Percentiles rank a stretch among this genome's conserved stretches.
phyloP scores from a whole-genome alignment of 2,329 filamentous ascomycete species.

The Chalaropsis thielavioides region DNA sequence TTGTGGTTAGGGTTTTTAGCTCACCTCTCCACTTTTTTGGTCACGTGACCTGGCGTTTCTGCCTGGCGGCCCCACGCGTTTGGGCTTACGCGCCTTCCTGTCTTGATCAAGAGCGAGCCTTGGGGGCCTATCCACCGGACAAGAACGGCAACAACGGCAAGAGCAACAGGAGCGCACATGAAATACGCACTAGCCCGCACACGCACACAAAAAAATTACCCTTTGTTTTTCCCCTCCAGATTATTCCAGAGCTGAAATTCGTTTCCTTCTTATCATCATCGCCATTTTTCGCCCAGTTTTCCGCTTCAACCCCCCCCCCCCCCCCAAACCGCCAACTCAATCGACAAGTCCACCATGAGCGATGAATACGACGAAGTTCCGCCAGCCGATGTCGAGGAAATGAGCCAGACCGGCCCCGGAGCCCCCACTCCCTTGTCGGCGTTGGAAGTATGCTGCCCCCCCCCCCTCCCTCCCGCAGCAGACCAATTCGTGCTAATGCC shows the following conservation, averaged over 20 bases:
- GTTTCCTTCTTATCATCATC: not conserved
- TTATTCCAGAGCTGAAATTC: not conserved
- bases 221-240: not conserved
- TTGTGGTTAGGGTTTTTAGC: not conserved
- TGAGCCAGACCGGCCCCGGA: conserved; percentile 63
- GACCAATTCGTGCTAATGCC: conserved; percentile 3
- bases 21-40: not conserved
- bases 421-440: conserved; percentile 81
- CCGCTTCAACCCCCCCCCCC: not conserved
- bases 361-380: conserved; percentile 45
- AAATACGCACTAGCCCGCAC: not conserved
- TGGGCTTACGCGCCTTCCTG: conserved; percentile 8
- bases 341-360: conserved; percentile 27
- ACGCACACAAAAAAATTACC: not conserved
- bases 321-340: not conserved
- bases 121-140: not conserved
- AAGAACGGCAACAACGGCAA: not conserved
- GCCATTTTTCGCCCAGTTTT: not conserved
- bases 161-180: not conserved
- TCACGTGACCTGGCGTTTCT: conserved; percentile 13
- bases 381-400: conserved; percentile 51
- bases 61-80: conserved; percentile 9
- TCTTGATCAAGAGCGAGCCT: not conserved
- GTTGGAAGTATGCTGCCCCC: conserved; percentile 54
- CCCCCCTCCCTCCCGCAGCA: not conserved